A percentile compares a stretch with the other conserved stretches of the same genome.
These are phyloP conservation scores for Cinchona pubescens DNA, from an alignment of 257 asterid genomes.

Conservation along the genomic window DNA sequence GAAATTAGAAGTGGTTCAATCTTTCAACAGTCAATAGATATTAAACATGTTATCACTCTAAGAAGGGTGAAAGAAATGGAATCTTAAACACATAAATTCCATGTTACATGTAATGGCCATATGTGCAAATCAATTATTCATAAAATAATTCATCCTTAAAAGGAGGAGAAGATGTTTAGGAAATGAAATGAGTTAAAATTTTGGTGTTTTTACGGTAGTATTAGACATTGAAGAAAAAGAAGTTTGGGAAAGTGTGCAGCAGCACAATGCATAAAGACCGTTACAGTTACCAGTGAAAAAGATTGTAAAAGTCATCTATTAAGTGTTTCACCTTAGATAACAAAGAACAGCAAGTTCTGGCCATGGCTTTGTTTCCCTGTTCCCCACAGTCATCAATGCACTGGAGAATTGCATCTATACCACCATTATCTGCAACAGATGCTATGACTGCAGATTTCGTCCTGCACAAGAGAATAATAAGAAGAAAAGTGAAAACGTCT, in stretches of 20 bases:
- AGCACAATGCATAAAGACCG: background rate
- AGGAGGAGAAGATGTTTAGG: background rate
- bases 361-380: constrained; percentile 57
- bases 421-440: constrained; percentile 66
- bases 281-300: background rate
- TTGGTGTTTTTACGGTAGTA: background rate
- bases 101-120: background rate
- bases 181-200: background rate
- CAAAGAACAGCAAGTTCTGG: constrained; percentile 76
- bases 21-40: background rate
- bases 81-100: background rate
- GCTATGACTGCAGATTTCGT: constrained; percentile 94
- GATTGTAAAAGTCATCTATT: background rate
- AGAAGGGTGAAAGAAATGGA: background rate
- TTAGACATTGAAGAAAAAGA: background rate
- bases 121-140: background rate
- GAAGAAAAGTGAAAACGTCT: background rate
- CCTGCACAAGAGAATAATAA: constrained; percentile 46
- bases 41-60: background rate
- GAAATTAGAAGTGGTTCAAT: constrained; percentile 19
- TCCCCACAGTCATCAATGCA: constrained; percentile 72
- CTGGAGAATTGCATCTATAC: constrained; percentile 67
- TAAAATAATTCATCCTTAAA: background rate
- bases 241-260: background rate
- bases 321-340: constrained; percentile 64